These are phyloP conservation scores for Phylloporus rhodoxanthus DNA, from an alignment of 768 basidiomycete species.

Conservation along the genomic window DNA sequence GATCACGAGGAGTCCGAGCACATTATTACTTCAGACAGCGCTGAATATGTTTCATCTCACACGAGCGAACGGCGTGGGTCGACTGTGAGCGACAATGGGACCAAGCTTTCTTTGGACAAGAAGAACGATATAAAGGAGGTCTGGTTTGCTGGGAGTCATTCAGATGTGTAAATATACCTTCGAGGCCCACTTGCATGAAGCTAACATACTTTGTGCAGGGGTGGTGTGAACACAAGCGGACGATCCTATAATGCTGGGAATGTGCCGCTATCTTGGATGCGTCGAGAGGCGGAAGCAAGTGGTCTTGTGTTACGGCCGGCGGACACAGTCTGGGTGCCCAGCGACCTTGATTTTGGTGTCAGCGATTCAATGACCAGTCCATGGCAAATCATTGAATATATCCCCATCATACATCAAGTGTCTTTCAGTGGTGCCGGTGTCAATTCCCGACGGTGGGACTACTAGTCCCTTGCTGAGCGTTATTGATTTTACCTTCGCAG, in stretches of 20 bases:
- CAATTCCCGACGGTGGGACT: conserved; percentile 13
- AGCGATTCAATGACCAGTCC: conserved; percentile 16
- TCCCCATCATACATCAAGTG: conserved; percentile 26
- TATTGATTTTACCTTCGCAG: conserved; percentile 5
- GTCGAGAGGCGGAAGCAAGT: conserved; percentile 21
- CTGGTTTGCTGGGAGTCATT: conserved; percentile 53
- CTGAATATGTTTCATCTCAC: neutral
- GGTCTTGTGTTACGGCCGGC: conserved; percentile 26
- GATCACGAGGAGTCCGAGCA: conserved; percentile 7
- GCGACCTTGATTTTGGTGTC: conserved; percentile 20
- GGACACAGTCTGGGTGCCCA: conserved; percentile 23
- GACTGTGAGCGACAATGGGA: neutral
- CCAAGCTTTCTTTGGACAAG: neutral
- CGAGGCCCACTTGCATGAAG: rapidly evolving
- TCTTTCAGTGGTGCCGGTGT: conserved; percentile 17
- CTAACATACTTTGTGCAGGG: conserved; percentile 9
- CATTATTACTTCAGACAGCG: neutral
- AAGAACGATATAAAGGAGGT: conserved; percentile 47
- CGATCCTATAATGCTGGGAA: conserved; percentile 19
- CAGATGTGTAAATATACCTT: conserved; percentile 26
- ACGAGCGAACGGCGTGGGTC: neutral
- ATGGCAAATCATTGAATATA: conserved; percentile 15
- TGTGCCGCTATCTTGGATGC: conserved; percentile 31
- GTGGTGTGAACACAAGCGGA: conserved; percentile 19
- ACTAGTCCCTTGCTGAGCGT: neutral